Base-by-base conservation (phyloP, 2,329 filamentous ascomycete species). In the Purpureocillium takamizusanense region DNA sequence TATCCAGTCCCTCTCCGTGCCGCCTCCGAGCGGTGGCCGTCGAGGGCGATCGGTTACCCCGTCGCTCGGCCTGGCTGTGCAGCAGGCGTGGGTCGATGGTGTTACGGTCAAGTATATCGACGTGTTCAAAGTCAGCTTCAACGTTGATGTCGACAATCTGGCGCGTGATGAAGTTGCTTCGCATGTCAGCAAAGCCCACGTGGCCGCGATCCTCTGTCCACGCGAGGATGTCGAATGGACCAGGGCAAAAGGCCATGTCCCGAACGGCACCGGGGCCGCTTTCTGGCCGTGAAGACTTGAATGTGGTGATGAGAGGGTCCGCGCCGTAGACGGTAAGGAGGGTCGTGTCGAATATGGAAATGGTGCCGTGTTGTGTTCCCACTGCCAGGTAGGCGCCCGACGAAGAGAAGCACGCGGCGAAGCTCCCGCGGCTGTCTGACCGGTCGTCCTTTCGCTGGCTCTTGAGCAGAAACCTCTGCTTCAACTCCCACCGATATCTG, bases 201-300 rank as follows among this genome's bases (percentile, higher is more conserved):
- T 79, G 72, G 4, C 82, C 84, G 45, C 85, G 81, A 51, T 95
- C 86, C 60, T 98, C 92, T 8, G 88, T 86, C 89, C 92, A 97
- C 7, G 94, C 84, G 31, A 98, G 67, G 14, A 98, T 74, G 55
- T 95, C 90, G 69, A 83, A 90, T 1, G 89, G 86, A 2, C 85
- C 84, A 1, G 90, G 89, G 4, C 86, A 88, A 56, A 98, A 98
- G 1, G 83, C 74, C 84, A 97, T 94, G 44, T 88, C 86, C 44
- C 92, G 77, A 38, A 97, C 80, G 25, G 90, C 88, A 32, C 90
- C 90, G 15, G 75, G 71, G 16, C 77, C 72, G n/a, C 69, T 72
- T 42, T 76, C 73, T 1, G 86, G 77, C 43, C 86, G 72, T 1
- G 88, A 89, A 13, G 88, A 89, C 41, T 76, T 75, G 51, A 97